Evolutionary conservation across 148 eudicot genomes (phyloP).

Genomic region (Rhododendron williamsianum): DNA sequence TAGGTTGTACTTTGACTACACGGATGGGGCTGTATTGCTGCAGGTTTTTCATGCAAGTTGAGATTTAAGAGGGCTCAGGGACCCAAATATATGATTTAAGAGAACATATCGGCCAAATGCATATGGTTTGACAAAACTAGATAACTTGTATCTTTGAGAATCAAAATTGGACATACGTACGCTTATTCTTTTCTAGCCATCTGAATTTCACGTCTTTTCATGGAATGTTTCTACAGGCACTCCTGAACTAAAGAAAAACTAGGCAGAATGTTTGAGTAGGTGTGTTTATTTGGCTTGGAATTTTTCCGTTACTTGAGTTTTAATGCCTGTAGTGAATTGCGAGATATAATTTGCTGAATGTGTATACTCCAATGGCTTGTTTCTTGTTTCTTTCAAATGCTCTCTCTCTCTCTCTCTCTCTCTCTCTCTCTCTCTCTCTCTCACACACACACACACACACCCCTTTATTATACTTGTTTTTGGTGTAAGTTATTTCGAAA

Average conservation of each 20-base stretch:
- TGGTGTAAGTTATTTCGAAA: no score
- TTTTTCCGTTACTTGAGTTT: no score
- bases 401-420: no score
- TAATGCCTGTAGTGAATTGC: no score
- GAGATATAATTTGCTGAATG: no score
- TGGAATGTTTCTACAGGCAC: not conserved
- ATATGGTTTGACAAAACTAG: not conserved
- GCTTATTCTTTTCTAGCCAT: not conserved
- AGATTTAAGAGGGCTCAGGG: not conserved
- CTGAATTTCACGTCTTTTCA: not conserved
- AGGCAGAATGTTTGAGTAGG: not conserved
- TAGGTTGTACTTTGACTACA: not conserved
- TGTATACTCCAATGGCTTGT: no score
- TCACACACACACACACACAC: no score
- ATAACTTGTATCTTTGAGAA: not conserved
- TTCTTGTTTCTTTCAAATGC: no score
- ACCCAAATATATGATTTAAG: not conserved
- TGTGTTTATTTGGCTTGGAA: not conserved
- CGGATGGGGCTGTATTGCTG: not conserved
- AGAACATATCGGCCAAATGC: not conserved
- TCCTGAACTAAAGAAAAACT: not conserved
- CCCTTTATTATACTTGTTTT: no score
- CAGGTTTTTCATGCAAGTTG: not conserved
- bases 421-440: no score
- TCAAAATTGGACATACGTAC: not conserved